phyloP scores from a whole-genome alignment of 1,284 basidiomycete genomes.

The Ustilago crameri region DNA sequence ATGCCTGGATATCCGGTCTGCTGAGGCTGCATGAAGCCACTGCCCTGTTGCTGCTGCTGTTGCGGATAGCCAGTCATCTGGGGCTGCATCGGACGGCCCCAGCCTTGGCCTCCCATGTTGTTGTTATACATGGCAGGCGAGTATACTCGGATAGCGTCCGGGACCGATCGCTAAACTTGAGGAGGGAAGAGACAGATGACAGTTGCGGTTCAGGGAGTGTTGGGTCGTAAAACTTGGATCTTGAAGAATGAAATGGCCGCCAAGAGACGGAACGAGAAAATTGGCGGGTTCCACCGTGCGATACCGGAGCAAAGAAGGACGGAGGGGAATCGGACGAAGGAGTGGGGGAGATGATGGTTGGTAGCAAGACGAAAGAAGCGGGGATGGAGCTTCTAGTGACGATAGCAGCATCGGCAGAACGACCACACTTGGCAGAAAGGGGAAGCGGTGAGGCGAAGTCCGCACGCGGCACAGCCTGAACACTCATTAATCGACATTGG shows the following conservation, averaged over 20 bases:
- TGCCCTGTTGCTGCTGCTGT: slow-evolving; percentile 52
- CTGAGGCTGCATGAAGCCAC: slow-evolving; percentile 52
- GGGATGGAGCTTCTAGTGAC: neutral
- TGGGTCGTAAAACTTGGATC: neutral
- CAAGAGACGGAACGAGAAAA: neutral
- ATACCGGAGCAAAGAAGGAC: neutral
- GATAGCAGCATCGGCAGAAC: too few species aligned
- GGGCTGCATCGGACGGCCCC: slow-evolving; percentile 53
- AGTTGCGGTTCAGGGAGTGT: neutral
- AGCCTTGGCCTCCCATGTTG: slow-evolving; percentile 57
- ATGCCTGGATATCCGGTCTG: slow-evolving; percentile 54
- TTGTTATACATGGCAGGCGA: slow-evolving; percentile 54
- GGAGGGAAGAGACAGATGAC: neutral
- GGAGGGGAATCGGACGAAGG: neutral
- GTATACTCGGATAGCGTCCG: slow-evolving; percentile 6
- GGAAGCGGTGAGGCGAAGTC: neutral
- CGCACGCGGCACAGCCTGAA: slow-evolving; percentile 25
- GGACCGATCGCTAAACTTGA: slow-evolving; percentile 10
- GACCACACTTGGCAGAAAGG: too few species aligned
- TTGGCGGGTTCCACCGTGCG: neutral
- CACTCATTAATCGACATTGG: slow-evolving; percentile 3
- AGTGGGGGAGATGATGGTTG: neutral
- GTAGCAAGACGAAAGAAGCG: neutral
- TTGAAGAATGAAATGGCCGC: neutral
- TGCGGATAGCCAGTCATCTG: slow-evolving; percentile 58